Evolutionary conservation across 257 asterid species (phyloP).

Genomic region (Solanum piurae): DNA sequence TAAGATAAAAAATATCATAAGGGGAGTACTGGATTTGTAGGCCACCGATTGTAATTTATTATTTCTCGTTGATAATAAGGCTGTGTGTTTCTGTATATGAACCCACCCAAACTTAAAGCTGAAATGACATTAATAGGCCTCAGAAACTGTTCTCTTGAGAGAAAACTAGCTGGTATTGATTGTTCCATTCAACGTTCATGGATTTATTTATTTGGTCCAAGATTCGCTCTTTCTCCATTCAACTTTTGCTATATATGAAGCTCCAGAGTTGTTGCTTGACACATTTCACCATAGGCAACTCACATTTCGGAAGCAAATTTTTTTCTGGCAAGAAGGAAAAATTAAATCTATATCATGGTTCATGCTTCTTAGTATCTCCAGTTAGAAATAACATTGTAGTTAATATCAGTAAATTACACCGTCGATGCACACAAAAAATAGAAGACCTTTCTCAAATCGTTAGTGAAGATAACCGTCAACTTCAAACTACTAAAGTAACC

Average conservation of each 20-base stretch:
- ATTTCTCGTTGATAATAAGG: not conserved
- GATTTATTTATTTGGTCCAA: not conserved
- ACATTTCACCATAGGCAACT: not conserved
- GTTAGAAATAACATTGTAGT: not conserved
- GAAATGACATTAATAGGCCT: not conserved
- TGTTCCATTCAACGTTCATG: not conserved
- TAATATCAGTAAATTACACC: not conserved
- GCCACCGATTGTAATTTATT: not conserved
- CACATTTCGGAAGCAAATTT: not conserved
- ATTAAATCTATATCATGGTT: not conserved
- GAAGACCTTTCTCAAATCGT: not conserved
- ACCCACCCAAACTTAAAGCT: not conserved
- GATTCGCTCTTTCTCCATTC: not conserved
- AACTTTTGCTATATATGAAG: not conserved
- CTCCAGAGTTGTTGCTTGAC: not conserved
- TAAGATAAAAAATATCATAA: no score
- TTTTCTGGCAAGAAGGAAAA: not conserved
- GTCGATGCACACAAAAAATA: not conserved
- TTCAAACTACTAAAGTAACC: not conserved
- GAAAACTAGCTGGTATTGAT: not conserved
- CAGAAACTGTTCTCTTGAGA: not conserved
- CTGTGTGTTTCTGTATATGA: not conserved
- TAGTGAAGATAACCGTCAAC: not conserved
- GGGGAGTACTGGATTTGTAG: not conserved
- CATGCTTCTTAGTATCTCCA: not conserved